Evolutionary conservation across 192 early-diverging fungal species (phyloP).

Genomic region (Umbelopsis sp.): DNA sequence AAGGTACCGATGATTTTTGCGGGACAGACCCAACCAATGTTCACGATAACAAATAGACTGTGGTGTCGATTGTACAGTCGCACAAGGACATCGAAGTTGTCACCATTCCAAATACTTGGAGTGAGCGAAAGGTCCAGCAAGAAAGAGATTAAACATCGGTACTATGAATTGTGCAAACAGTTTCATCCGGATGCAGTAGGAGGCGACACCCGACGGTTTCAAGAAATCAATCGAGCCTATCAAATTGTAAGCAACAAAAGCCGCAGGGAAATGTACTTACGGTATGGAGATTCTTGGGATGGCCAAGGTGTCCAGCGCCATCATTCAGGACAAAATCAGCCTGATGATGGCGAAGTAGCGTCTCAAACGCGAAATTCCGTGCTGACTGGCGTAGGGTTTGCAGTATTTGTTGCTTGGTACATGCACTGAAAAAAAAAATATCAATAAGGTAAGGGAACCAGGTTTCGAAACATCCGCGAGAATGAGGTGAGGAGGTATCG

Average conservation of each 20-base stretch:
- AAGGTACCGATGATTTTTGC: no score
- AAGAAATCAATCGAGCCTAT: slow-evolving; percentile 33
- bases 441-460: no score
- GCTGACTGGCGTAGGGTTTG: background rate
- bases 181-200: slow-evolving; percentile 29
- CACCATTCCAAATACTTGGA: slow-evolving; percentile 32
- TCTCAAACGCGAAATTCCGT: background rate
- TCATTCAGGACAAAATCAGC: background rate
- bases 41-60: background rate
- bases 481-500: background rate
- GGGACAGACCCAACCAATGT: background rate
- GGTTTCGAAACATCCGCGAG: slow-evolving; percentile 3
- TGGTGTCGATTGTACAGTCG: slow-evolving; percentile 1
- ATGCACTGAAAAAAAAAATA: background rate
- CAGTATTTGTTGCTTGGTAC: background rate
- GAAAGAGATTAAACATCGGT: slow-evolving; percentile 27
- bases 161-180: slow-evolving; percentile 29
- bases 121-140: slow-evolving; percentile 18
- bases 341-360: background rate
- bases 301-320: no score
- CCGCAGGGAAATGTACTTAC: background rate
- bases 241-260: slow-evolving; percentile 15
- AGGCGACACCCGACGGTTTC: background rate
- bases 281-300: slow-evolving; percentile 3
- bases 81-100: background rate